Evolutionary conservation across 2,329 filamentous ascomycete genomes (phyloP).

Genomic region (Alternaria postmessia): DNA sequence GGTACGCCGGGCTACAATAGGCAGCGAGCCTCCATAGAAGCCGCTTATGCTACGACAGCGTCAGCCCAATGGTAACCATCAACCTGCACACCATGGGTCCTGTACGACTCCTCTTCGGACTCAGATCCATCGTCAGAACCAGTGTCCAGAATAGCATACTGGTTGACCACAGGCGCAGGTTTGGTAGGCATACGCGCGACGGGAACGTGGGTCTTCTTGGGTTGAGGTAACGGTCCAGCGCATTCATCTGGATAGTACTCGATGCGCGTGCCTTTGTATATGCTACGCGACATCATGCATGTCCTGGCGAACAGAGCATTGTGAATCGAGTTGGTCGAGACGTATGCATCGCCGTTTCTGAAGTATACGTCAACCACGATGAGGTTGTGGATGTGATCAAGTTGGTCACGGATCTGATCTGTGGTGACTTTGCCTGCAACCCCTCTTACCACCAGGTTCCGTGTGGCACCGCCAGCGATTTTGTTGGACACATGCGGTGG

Average conservation of each 20-base stretch:
- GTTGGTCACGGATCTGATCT: conserved; percentile 71
- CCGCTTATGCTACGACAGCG: conserved; percentile 27
- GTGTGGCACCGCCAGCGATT: conserved; percentile 71
- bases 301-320: conserved; percentile 77
- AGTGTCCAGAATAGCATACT: conserved; percentile 43
- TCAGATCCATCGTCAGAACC: conserved; percentile 37
- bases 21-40: neutral
- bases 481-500: conserved; percentile 70
- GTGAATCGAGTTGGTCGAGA: conserved; percentile 79
- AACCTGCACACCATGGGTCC: conserved; percentile 30
- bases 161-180: conserved; percentile 36
- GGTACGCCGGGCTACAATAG: neutral
- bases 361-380: conserved; percentile 72
- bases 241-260: conserved; percentile 79
- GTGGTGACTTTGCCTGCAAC: conserved; percentile 67
- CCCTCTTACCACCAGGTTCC: conserved; percentile 75
- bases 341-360: conserved; percentile 66
- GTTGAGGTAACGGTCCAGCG: conserved; percentile 62
- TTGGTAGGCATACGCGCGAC: conserved; percentile 22
- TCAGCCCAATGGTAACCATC: conserved; percentile 31
- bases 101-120: conserved; percentile 35
- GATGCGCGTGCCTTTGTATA: conserved; percentile 75
- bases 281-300: conserved; percentile 74
- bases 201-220: conserved; percentile 18
- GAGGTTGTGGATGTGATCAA: conserved; percentile 84